Conservation (phyloP, 371 early-diverging fungal genomes). For the Quaeritorhiza haematococci region DNA sequence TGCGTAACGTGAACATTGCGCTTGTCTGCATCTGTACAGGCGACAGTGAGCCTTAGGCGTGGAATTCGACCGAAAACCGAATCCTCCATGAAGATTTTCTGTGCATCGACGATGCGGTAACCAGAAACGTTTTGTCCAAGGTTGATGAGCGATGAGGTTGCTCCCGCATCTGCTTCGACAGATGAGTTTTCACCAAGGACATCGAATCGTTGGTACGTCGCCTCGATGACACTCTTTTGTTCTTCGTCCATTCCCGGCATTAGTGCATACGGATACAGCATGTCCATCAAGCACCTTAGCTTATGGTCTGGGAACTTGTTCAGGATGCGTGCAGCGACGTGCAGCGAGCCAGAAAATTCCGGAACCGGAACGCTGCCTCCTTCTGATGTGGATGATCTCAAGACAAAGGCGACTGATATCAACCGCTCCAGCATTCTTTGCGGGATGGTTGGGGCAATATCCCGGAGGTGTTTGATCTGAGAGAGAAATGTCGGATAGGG, state of each 20-base stretch:
- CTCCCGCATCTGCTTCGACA: not conserved
- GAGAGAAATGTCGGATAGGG: slow-evolving; percentile 54
- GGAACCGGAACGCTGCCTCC: slow-evolving; percentile 59
- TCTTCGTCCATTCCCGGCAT: slow-evolving; percentile 59
- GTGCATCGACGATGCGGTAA: slow-evolving; percentile 44
- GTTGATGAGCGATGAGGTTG: not conserved
- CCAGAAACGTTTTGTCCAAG: slow-evolving; percentile 58
- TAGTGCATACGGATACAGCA: slow-evolving; percentile 63
- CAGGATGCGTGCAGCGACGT: slow-evolving; percentile 48
- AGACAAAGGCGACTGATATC: slow-evolving; percentile 57
- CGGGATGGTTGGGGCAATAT: slow-evolving; percentile 40
- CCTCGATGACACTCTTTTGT: slow-evolving; percentile 55
- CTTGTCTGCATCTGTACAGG: slow-evolving; percentile 6
- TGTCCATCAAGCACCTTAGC: slow-evolving; percentile 57
- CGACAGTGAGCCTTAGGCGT: not conserved
- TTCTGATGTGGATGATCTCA: slow-evolving; percentile 43
- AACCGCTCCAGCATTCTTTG: slow-evolving; percentile 56
- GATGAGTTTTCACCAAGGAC: slow-evolving; percentile 29
- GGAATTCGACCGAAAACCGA: not conserved
- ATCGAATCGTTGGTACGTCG: slow-evolving; percentile 68
- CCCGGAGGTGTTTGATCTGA: slow-evolving; percentile 42
- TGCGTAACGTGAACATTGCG: slow-evolving; percentile 28
- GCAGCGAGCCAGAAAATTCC: slow-evolving; percentile 65
- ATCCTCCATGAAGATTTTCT: slow-evolving; percentile 30
- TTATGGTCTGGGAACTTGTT: slow-evolving; percentile 46